Evolutionary conservation across 2,329 filamentous ascomycete genomes (phyloP).

Genomic region (Incumbomyces delicatus): DNA sequence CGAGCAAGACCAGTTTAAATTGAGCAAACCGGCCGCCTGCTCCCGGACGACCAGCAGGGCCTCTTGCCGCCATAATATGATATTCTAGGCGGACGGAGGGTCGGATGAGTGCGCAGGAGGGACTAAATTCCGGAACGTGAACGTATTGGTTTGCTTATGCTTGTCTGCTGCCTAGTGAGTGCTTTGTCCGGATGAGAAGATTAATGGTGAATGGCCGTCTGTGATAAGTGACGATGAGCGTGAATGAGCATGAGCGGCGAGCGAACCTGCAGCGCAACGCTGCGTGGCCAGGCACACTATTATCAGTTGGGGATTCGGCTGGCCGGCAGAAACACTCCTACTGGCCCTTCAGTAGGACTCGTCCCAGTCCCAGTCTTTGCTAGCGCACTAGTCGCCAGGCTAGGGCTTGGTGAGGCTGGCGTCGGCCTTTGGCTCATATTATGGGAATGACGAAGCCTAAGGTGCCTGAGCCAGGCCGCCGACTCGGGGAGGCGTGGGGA

Average conservation of each 20-base stretch:
- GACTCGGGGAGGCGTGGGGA: no score
- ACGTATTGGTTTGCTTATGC: background rate
- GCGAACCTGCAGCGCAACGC: background rate
- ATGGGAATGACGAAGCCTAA: no score
- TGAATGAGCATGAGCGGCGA: background rate
- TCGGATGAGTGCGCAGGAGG: background rate
- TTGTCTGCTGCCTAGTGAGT: constrained; percentile 3
- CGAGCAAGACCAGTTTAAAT: constrained; percentile 95
- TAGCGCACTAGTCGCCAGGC: no score
- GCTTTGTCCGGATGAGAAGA: background rate
- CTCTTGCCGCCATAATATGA: constrained; percentile 70
- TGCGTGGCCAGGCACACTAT: no score
- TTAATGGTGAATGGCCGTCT: constrained; percentile 4
- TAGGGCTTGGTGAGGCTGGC: no score
- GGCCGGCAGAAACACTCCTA: background rate
- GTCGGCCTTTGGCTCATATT: no score
- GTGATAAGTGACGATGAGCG: background rate
- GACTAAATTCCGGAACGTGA: background rate
- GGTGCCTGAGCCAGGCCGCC: no score
- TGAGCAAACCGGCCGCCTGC: constrained; percentile 73
- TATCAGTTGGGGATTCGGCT: background rate
- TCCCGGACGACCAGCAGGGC: constrained; percentile 56
- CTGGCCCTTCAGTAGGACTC: no score
- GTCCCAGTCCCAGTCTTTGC: no score
- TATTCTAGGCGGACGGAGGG: background rate